Evolutionary conservation across 345 rosid species (phyloP).

Genomic region (Hirschfeldia incana): DNA sequence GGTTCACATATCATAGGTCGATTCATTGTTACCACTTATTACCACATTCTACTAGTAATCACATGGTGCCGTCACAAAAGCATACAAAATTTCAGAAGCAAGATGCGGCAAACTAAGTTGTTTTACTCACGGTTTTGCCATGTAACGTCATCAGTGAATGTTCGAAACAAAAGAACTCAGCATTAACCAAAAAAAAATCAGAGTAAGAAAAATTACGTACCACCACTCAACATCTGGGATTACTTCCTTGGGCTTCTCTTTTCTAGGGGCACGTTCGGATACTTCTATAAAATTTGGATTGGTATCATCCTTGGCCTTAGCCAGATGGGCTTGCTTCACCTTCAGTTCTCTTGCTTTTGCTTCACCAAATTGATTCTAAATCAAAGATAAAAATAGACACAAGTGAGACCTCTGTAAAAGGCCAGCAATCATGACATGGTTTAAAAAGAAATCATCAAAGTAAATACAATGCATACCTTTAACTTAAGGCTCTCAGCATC

Average conservation of each 20-base stretch:
- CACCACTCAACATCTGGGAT: slow-evolving; percentile 88
- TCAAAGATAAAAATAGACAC: slow-evolving; percentile 11
- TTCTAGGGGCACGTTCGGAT: slow-evolving; percentile 64
- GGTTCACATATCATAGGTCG: slow-evolving; percentile 5
- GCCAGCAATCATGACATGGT: slow-evolving; percentile 10
- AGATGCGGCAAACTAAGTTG: background rate
- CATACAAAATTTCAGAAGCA: slow-evolving; percentile 6
- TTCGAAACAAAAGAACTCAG: background rate
- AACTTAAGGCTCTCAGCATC: slow-evolving; percentile 85
- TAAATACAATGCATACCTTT: slow-evolving; percentile 49
- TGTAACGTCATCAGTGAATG: background rate
- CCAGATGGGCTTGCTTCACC: slow-evolving; percentile 89
- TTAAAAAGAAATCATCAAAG: background rate
- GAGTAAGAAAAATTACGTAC: slow-evolving; percentile 52
- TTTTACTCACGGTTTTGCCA: too few species aligned
- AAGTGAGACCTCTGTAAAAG: slow-evolving; percentile 24
- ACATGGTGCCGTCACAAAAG: slow-evolving; percentile 9
- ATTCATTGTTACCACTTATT: background rate
- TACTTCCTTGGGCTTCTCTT: slow-evolving; percentile 73
- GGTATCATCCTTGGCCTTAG: slow-evolving; percentile 87
- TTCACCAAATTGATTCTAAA: slow-evolving; percentile 91
- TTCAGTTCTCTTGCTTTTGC: slow-evolving; percentile 87
- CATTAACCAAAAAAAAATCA: background rate
- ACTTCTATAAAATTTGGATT: slow-evolving; percentile 96
- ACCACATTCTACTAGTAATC: slow-evolving; percentile 7